Conservation (phyloP, 1,284 basidiomycete species). For the Laetiporus sulphureus region DNA sequence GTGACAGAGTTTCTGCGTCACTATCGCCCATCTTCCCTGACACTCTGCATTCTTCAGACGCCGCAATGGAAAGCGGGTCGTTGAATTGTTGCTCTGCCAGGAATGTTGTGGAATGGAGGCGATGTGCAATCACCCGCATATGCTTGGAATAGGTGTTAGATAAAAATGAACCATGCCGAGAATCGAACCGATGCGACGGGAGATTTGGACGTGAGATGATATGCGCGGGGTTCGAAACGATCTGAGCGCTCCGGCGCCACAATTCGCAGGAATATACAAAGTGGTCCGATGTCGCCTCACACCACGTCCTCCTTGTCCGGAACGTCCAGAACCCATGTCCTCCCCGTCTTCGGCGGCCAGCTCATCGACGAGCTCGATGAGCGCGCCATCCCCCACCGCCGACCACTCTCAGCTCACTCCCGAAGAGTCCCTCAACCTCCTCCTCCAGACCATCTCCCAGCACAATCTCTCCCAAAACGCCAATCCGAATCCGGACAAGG, state of each 20-base stretch:
- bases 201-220: too few species aligned
- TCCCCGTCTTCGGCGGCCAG: slow-evolving; percentile 23
- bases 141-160: too few species aligned
- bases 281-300: slow-evolving; percentile 8
- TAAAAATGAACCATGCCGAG: too few species aligned
- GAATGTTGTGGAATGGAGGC: too few species aligned
- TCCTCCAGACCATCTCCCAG: slow-evolving; percentile 26
- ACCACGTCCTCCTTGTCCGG: slow-evolving; percentile 4
- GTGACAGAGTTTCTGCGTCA: too few species aligned
- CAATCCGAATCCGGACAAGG: slow-evolving; percentile 12
- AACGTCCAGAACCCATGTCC: slow-evolving; percentile 25
- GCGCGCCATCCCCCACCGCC: slow-evolving; percentile 21
- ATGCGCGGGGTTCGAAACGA: neutral
- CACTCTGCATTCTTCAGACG: too few species aligned
- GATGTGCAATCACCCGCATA: too few species aligned
- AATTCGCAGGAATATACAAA: slow-evolving; percentile 4
- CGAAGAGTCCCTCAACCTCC: slow-evolving; percentile 24
- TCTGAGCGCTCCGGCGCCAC: slow-evolving; percentile 3
- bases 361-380: slow-evolving; percentile 21
- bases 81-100: too few species aligned
- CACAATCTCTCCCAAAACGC: slow-evolving; percentile 15
- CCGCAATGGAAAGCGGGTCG: too few species aligned
- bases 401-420: slow-evolving; percentile 18
- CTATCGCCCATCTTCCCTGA: too few species aligned
- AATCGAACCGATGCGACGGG: too few species aligned